Conservation (phyloP, 2,329 filamentous ascomycete species). For the Sporothrix sp. region DNA sequence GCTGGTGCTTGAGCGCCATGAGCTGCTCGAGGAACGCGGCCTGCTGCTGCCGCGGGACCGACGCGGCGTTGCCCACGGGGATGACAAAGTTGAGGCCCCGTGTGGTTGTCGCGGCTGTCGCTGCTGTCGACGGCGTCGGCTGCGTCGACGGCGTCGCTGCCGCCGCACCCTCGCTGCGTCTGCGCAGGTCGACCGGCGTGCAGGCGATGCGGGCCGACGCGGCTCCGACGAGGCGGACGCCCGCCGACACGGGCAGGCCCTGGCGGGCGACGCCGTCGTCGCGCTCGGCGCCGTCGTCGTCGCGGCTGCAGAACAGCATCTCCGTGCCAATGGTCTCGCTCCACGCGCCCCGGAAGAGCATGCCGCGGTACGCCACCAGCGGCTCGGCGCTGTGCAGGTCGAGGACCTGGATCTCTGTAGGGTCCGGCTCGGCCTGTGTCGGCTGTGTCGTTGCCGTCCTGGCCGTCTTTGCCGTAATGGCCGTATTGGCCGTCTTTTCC, state of each 20-base stretch:
- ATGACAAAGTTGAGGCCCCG: slow-evolving; percentile 16
- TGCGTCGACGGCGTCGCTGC: no score
- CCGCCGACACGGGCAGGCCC: slow-evolving; percentile 14
- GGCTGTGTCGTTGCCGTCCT: slow-evolving; percentile 23
- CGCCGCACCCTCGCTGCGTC: no score
- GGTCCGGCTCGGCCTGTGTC: slow-evolving; percentile 2
- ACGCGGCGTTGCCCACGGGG: slow-evolving; percentile 15
- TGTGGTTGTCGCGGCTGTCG: not conserved
- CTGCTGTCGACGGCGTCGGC: not conserved
- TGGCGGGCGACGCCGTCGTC: not conserved
- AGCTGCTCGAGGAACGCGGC: slow-evolving; percentile 19
- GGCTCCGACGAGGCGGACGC: slow-evolving; percentile 23
- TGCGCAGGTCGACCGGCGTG: slow-evolving; percentile 14
- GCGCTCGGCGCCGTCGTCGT: not conserved
- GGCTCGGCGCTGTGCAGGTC: slow-evolving; percentile 70
- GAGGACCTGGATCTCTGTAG: slow-evolving; percentile 61
- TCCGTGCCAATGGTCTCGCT: slow-evolving; percentile 76
- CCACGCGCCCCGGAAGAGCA: slow-evolving; percentile 74
- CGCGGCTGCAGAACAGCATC: slow-evolving; percentile 57
- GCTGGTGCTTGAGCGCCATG: slow-evolving; percentile 18
- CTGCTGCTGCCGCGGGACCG: slow-evolving; percentile 16
- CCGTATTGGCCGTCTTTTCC: not conserved
- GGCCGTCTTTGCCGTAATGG: not conserved
- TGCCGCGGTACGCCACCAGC: slow-evolving; percentile 67
- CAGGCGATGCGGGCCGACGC: slow-evolving; percentile 17